Percentiles rank a stretch among this genome's conserved stretches.
Evolutionary conservation across 257 asterid genomes (phyloP).

Genomic region (Buddleja alternifolia): DNA sequence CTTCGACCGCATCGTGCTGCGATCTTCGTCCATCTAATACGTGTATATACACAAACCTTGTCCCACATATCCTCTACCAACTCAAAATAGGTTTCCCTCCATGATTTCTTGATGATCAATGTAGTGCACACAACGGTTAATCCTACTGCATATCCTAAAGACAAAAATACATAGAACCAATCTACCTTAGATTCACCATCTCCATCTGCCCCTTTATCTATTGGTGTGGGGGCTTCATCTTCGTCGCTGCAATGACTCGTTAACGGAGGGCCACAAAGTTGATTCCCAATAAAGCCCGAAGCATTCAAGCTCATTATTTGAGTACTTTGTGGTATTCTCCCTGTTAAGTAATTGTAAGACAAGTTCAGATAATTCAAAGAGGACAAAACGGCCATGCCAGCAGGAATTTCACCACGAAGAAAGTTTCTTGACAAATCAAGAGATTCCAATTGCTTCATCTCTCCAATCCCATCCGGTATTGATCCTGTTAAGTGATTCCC

Average conservation of each 20-base stretch:
- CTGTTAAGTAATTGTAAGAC: conserved; percentile 18
- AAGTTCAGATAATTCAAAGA: conserved; percentile 8
- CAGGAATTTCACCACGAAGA: too few species aligned
- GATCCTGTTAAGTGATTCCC: conserved; percentile 20
- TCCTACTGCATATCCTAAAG: conserved; percentile 24
- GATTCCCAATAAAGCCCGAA: conserved; percentile 21
- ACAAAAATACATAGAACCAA: conserved; percentile 10
- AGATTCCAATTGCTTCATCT: too few species aligned
- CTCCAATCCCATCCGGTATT: conserved; percentile 13
- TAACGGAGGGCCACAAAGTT: conserved; percentile 21
- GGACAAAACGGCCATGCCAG: too few species aligned
- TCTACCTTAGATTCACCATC: neutral
- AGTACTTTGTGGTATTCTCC: conserved; percentile 31
- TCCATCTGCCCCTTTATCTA: neutral
- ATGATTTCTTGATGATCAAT: conserved; percentile 14
- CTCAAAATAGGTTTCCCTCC: too few species aligned
- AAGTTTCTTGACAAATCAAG: conserved; percentile 34
- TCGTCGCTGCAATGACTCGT: neutral
- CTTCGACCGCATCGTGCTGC: too few species aligned
- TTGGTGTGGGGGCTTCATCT: neutral
- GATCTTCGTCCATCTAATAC: too few species aligned
- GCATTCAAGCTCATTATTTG: neutral
- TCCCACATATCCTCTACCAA: too few species aligned
- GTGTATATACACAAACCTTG: too few species aligned
- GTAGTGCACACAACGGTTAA: conserved; percentile 1